These are phyloP conservation scores for Penicillium soppii DNA, from an alignment of 495 filamentous ascomycete species.

Conservation along the genomic window DNA sequence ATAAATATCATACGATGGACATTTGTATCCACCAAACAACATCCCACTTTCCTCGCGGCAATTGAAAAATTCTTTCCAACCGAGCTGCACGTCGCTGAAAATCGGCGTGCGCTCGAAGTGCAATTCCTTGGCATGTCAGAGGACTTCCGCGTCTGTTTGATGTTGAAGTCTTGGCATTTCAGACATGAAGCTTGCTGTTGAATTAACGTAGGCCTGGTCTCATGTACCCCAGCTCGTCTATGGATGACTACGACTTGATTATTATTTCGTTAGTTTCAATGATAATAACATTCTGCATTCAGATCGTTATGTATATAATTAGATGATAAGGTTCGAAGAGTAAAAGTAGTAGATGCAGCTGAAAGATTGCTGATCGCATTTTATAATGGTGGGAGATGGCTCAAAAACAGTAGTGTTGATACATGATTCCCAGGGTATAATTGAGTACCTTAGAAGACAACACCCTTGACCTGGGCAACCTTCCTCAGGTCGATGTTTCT, in stretches of 20 bases:
- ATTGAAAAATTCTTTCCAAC: not conserved
- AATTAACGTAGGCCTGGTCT: too few relatives aligned
- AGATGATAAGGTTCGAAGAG: not conserved
- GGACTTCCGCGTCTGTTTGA: not conserved
- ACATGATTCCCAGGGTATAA: not conserved
- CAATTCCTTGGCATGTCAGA: not conserved
- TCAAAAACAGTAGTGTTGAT: not conserved
- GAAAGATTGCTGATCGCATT: not conserved
- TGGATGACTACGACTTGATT: not conserved
- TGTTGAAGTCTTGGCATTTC: not conserved
- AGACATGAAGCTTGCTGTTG: not conserved
- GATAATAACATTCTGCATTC: constrained; percentile 1
- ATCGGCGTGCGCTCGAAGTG: not conserved
- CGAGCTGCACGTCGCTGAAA: not conserved
- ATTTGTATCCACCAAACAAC: not conserved
- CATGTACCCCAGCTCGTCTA: too few relatives aligned
- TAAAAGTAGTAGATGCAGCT: not conserved
- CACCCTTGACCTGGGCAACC: constrained; percentile 19
- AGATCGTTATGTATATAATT: constrained; percentile 4
- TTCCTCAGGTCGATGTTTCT: constrained; percentile 19
- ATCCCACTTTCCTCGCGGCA: not conserved
- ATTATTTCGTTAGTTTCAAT: not conserved
- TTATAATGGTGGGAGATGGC: not conserved
- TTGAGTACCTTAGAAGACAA: constrained; percentile 11
- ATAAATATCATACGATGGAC: too few relatives aligned